Evolutionary conservation across 2,329 filamentous ascomycete species (phyloP), one percentile per base, ranked within the genome.

Genomic region (Aspergillus amoenus): DNA sequence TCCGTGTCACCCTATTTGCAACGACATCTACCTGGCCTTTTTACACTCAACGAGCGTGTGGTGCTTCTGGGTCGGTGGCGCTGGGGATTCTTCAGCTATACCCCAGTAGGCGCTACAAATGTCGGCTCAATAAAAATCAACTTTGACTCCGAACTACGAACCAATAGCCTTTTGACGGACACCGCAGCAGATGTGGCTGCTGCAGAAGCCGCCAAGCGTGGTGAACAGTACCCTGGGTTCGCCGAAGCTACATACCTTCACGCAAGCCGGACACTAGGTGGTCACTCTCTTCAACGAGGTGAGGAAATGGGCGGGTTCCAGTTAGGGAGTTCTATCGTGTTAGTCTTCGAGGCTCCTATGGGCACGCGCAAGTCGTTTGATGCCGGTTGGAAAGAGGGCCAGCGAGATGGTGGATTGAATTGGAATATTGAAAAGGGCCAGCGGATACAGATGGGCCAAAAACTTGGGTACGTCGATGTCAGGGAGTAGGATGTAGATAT

Each of bases 251-350:
- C 89, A 2, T 99, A 99, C 70, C 84, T 84, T 45, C 82, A 81
- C 15, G 91, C 93, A 2, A 95, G 90, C 68, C 77, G 81, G 3
- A 84, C 96, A 2, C 81, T 99, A 0, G 85, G 86, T 18, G 94
- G 95, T 2, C 87, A 97, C 71, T 89, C 93, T 1, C 78, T 99
- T 55, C 85, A 88, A 61, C 83, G 90, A 44, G 94, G 94, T 37
- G 93, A 97, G 71, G 94, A 99, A 76, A 97, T 99, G 92, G 94
- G 94, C 54, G 95, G 94, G 0, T 99, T 99, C 78, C 91, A 95
- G 78, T 82, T 99, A 3, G 94, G 94, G 18, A 96, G 91, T 73
- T 96, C 93, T 1, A 88, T 99, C 64, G 94, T 99, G 40, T 80
- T 99, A 52, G 92, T 99, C 0, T 99, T 99, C 70, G 95, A 99